A percentile compares a stretch with the other conserved stretches of the same genome.
Evolutionary conservation across 1,139 yeast species (phyloP).

Genomic region (Pichiaceae sp.): DNA sequence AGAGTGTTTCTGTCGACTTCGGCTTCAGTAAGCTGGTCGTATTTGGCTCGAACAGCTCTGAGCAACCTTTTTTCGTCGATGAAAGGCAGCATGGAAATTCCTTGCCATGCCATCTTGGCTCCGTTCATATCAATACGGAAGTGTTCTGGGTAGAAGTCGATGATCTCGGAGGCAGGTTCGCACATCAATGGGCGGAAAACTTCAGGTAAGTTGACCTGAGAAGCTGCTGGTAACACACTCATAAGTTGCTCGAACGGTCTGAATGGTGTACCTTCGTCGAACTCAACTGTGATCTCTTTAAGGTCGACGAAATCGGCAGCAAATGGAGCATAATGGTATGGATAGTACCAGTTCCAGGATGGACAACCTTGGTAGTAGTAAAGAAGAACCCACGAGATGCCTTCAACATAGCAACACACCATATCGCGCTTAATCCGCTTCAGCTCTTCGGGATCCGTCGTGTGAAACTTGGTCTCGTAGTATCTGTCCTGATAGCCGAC

Average conservation of each 20-base stretch:
- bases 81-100: constrained; percentile 82
- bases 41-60: constrained; percentile 56
- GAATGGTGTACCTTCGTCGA: constrained; percentile 73
- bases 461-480: constrained; percentile 67
- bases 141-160: constrained; percentile 86
- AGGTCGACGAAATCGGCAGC: constrained; percentile 76
- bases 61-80: constrained; percentile 77
- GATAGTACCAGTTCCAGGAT: constrained; percentile 98
- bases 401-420: constrained; percentile 76
- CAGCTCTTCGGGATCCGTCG: constrained; percentile 46
- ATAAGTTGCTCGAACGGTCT: constrained; percentile 92
- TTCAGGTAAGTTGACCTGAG: constrained; percentile 84
- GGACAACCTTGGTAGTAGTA: constrained; percentile 98
- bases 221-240: constrained; percentile 96
- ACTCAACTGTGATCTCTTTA: constrained; percentile 47
- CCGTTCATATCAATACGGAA: constrained; percentile 95
- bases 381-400: constrained; percentile 88
- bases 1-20: constrained; percentile 65
- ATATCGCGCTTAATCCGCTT: constrained; percentile 49
- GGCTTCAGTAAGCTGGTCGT: constrained; percentile 54
- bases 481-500: constrained; percentile 83
- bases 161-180: constrained; percentile 69
- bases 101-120: constrained; percentile 92
- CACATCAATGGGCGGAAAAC: constrained; percentile 81
- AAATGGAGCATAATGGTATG: constrained; percentile 96